Percentiles rank a stretch among this genome's conserved stretches.
These are phyloP conservation scores for Xylariomycetidae sp. DNA, from an alignment of 2,329 filamentous ascomycete species.

Conservation along the genomic window DNA sequence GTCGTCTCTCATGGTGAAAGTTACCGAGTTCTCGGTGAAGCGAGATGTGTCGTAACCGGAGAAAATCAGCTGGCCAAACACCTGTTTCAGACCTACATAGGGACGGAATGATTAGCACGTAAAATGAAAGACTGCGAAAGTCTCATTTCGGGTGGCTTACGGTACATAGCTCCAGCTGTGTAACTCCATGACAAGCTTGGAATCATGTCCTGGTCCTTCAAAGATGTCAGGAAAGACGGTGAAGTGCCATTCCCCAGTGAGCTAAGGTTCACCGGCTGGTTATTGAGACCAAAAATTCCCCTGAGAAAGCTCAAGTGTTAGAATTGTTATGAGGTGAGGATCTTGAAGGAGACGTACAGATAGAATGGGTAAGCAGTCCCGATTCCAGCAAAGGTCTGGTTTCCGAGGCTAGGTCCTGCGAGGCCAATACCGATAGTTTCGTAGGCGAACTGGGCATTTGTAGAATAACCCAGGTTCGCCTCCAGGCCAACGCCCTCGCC, in stretches of 20 bases:
- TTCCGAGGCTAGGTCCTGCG: slow-evolving; percentile 25
- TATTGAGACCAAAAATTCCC: slow-evolving; percentile 34
- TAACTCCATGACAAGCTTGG: slow-evolving; percentile 39
- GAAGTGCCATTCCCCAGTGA: slow-evolving; percentile 30
- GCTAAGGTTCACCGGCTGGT: slow-evolving; percentile 33
- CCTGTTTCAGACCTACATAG: slow-evolving; percentile 28
- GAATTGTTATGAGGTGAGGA: neutral
- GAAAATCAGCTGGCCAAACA: slow-evolving; percentile 34
- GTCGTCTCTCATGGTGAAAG: slow-evolving; percentile 31
- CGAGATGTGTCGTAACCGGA: slow-evolving; percentile 37
- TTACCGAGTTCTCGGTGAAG: slow-evolving; percentile 32
- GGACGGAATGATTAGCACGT: neutral
- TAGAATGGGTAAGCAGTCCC: slow-evolving; percentile 31
- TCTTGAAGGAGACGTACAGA: slow-evolving; percentile 24
- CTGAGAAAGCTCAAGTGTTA: slow-evolving; percentile 16
- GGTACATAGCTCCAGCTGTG: slow-evolving; percentile 36
- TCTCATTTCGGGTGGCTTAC: slow-evolving; percentile 19
- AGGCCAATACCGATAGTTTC: slow-evolving; percentile 27
- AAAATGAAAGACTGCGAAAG: neutral
- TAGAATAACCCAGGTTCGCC: slow-evolving; percentile 31
- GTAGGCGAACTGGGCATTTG: slow-evolving; percentile 22
- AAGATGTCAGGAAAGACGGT: slow-evolving; percentile 30
- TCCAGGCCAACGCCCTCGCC: slow-evolving; percentile 31
- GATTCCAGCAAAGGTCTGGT: slow-evolving; percentile 30
- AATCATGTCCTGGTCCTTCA: slow-evolving; percentile 32